Evolutionary conservation across 352 stramenopile genomes (phyloP).

Genomic region (Pythium apleroticum): DNA sequence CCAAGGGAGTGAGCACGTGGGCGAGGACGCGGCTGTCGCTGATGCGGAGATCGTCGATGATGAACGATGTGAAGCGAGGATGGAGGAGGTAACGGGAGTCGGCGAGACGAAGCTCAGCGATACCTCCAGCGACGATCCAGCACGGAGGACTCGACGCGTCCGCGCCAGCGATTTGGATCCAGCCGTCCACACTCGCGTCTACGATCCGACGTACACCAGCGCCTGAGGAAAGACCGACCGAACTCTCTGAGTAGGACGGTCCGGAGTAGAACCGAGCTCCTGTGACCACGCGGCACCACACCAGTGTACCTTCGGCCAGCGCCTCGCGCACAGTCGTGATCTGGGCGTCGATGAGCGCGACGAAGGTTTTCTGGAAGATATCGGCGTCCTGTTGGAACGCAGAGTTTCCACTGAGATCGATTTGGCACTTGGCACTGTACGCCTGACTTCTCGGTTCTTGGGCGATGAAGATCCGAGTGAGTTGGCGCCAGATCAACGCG

Average conservation of each 20-base stretch:
- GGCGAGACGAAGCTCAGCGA: not conserved
- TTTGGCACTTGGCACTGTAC: not conserved
- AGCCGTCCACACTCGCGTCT: not conserved
- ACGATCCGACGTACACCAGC: not conserved
- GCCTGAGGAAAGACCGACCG: not conserved
- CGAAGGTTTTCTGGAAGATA: not conserved
- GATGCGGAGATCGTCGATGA: not conserved
- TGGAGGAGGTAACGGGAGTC: not conserved
- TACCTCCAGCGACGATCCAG: not conserved
- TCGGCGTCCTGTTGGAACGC: not conserved
- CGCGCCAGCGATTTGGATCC: not conserved
- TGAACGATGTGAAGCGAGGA: not conserved
- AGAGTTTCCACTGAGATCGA: not conserved
- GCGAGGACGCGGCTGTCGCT: not conserved
- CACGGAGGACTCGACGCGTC: not conserved
- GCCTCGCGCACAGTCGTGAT: not conserved
- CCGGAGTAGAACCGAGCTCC: not conserved
- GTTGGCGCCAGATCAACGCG: conserved; percentile 3
- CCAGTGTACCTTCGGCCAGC: not conserved
- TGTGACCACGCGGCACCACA: not conserved
- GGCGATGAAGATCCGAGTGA: not conserved
- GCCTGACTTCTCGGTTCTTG: not conserved
- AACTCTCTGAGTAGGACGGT: not conserved
- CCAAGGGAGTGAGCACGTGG: not conserved
- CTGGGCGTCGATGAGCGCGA: not conserved